Evolutionary conservation across 1,284 basidiomycete genomes (phyloP), one percentile per base, ranked within the genome.

Genomic region (Naganishia liquefaciens): DNA sequence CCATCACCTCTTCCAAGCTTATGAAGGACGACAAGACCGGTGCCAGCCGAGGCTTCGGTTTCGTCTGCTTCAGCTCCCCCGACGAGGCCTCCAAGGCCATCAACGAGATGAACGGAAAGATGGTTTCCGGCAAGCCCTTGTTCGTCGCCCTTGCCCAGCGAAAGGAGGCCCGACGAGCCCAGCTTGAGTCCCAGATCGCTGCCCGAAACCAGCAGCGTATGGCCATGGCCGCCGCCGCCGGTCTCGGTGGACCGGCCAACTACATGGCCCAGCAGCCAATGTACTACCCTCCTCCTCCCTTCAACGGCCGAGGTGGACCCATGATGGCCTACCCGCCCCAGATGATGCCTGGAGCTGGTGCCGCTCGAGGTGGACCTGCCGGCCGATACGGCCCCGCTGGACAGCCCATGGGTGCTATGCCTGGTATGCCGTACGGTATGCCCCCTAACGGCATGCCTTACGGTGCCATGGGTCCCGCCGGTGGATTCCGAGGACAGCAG

Each of bases 91-190:
- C 93, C 78, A 99, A 98, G 84, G 96, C 96, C 68, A 94, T 99
- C 70, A 91, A 93, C 63, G 96, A 99, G 84, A 97, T 99, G 94
- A 99, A 99, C 86, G 97, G 97, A 86, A 98, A 98, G 85, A 99
- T 99, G 90, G 92, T 99, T 76, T 94, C 95, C 71, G 87, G 90
- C 75, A 99, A 99, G 82, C 96, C 96, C 62, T 87, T 99, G 74
- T 99, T 99, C 80, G 96, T 99, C 76, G 95, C 95, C 61, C 88
- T 98, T 68, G 96, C 96, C 72, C 96, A 99, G 81, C 93, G 95
- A 74, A 94, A 95, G 73, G 96, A 99, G 77, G 92, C 95, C 73
- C 91, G 96, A 77, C 88, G 95, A 75, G 96, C 99, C 81, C 95
- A 99, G 80, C 86, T 99, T 74, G 96, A 99, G 84, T 93, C 91